Base-by-base conservation (phyloP, 129 eudicot genomes). In the Saposhnikovia divaricata region DNA sequence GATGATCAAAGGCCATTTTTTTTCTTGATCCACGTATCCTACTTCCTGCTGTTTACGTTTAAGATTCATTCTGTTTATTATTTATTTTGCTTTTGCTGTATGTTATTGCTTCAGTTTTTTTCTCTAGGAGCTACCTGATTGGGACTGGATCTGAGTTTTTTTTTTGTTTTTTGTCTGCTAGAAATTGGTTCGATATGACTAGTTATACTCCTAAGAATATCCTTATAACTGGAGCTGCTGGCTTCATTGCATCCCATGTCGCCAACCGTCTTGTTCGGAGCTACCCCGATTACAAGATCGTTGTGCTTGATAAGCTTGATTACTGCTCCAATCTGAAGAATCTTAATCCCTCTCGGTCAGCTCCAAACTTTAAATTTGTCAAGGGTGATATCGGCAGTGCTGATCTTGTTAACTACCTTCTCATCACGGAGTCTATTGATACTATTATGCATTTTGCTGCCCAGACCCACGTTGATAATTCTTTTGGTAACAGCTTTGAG, bases 221-320 rank as follows among this genome's bases (percentile, higher is more conserved):
- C 72, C 87, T 84, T 66, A 72, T 84, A 40, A 84, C 87, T 34
- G 87, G 87, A 68, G 87, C 87, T 61, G 87, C 84, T 50, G 84
- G 87, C 16, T 84, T 84, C 46, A 84, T 84, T 42, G 87, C 87
- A 13, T 80, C 84, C 23, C 87, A 84, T 80, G 87, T 84, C 23
- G 87, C 84, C 31, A 84, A 84, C 21, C 74, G 84, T 50, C 87
- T 84, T 14, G 44, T 84, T 28, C 69, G 84, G 75, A 84, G n/a
- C 45, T 77, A 84, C 61, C 87, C 87, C 1, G 81, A 84, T 9
- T 84, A 84, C 79, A 84, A 84, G 81, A 82, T 82, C 11, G 81
- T 82, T 5, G 85, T 82, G 48, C 85, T 82, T 46, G 85, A 82
- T 69, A 82, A 82, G 63, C 85, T 82, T 37, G 85, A 82, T 57